Evolutionary conservation across 2,329 filamentous ascomycete genomes (phyloP).

Genomic region (Neocatenulostroma microsporum): DNA sequence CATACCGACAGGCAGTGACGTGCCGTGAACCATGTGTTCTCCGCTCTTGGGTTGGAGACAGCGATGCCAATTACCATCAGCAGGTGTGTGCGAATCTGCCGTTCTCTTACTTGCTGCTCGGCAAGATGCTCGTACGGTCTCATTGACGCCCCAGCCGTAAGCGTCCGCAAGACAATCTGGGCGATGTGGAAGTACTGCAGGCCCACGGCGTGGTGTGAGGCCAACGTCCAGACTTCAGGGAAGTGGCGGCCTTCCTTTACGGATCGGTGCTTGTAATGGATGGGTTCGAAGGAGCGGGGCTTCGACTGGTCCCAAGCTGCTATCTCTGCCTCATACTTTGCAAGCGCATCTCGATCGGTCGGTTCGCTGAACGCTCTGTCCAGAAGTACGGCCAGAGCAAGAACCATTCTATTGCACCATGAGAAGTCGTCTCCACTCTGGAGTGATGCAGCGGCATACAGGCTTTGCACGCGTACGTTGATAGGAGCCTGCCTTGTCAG

Average conservation of each 20-base stretch:
- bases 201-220: conserved; percentile 12
- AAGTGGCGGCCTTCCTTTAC: conserved; percentile 3
- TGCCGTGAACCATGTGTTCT: conserved; percentile 17
- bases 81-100: conserved; percentile 9
- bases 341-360: conserved; percentile 5
- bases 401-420: conserved; percentile 14
- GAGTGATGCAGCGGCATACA: conserved; percentile 9
- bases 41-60: conserved; percentile 9
- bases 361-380: conserved; percentile 5
- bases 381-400: conserved; percentile 10
- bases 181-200: conserved; percentile 17
- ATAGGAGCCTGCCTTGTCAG: conserved; percentile 30
- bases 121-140: conserved; percentile 8
- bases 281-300: too few species aligned
- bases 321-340: too few species aligned
- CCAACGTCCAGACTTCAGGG: conserved; percentile 14
- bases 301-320: too few species aligned
- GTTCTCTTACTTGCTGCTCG: conserved; percentile 7
- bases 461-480: conserved; percentile 24
- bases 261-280: conserved; percentile 2
- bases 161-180: conserved; percentile 9
- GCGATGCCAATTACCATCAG: conserved; percentile 12
- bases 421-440: conserved; percentile 9
- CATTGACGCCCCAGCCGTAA: background rate
- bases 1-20: conserved; percentile 14